Percentiles rank a stretch among this genome's conserved stretches.
Evolutionary conservation across 805 yeast genomes (phyloP).

Genomic region (Metahyphopichia silvanorum): DNA sequence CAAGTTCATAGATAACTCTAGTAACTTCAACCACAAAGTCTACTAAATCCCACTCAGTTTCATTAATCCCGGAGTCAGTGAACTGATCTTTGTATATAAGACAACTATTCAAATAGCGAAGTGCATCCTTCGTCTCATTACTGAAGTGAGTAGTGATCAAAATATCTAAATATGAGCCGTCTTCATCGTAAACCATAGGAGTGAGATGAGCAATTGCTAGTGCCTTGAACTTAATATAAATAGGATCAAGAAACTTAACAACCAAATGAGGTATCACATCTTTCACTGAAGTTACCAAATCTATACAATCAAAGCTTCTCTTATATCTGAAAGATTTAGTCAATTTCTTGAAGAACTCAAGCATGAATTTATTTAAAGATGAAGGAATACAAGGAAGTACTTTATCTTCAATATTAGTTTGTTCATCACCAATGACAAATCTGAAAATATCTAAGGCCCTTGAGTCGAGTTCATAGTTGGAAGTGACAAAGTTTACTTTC

Average conservation of each 20-base stretch:
- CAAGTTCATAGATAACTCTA: slow-evolving; percentile 10
- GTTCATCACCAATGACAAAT: slow-evolving; percentile 9
- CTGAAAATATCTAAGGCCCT: slow-evolving; percentile 13
- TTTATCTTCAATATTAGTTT: slow-evolving; percentile 5
- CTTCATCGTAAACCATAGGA: slow-evolving; percentile 5
- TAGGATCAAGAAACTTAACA: slow-evolving; percentile 4
- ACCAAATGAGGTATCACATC: slow-evolving; percentile 2
- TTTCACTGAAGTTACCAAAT: too few relatives aligned
- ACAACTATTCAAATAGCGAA: slow-evolving; percentile 7
- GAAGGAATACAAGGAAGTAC: slow-evolving; percentile 15
- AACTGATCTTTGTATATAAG: slow-evolving; percentile 8
- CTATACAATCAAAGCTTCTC: too few relatives aligned
- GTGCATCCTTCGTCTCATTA: slow-evolving; percentile 7
- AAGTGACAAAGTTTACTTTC: slow-evolving; percentile 15
- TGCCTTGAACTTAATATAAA: slow-evolving; percentile 4
- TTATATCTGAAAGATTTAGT: slow-evolving; percentile 1
- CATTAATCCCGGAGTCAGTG: slow-evolving; percentile 2
- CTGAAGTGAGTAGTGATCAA: slow-evolving; percentile 5
- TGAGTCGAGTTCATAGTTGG: slow-evolving; percentile 16
- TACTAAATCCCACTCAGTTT: slow-evolving; percentile 12
- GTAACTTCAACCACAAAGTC: slow-evolving; percentile 9
- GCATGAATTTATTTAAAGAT: slow-evolving; percentile 7
- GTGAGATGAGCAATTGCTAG: neutral
- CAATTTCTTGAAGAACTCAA: slow-evolving; percentile 5
- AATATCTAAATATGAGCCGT: slow-evolving; percentile 4